A percentile compares a stretch with the other conserved stretches of the same genome.
Conservation (phyloP, 2,329 filamentous ascomycete species). For the Fusarium beomiforme region DNA sequence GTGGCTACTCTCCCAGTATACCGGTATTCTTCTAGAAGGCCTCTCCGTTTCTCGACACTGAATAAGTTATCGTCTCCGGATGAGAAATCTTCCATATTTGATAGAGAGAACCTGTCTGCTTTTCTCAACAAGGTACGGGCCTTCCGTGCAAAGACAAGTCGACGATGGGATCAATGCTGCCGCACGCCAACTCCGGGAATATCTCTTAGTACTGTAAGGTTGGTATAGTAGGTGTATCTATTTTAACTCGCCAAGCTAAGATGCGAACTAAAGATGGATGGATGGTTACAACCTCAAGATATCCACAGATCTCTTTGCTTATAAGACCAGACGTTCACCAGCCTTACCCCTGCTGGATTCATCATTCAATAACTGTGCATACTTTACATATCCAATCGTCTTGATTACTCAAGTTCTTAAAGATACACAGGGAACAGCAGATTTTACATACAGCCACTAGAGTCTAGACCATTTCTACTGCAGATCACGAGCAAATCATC, state of each 20-base stretch:
- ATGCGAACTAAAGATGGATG: conserved; percentile 10
- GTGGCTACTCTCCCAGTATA: conserved; percentile 13
- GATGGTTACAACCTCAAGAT: conserved; percentile 24
- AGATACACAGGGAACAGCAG: not conserved
- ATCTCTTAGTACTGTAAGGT: conserved; percentile 3
- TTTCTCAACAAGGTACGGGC: conserved; percentile 9
- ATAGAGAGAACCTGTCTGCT: not conserved
- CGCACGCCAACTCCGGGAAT: conserved; percentile 21
- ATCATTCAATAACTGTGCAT: not conserved
- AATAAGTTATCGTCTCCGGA: not conserved
- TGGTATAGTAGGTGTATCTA: conserved; percentile 18
- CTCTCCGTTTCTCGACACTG: conserved; percentile 22
- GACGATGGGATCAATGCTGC: conserved; percentile 4
- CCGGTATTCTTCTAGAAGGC: conserved; percentile 30
- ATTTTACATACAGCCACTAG: conserved; percentile 27
- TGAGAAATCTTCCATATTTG: conserved; percentile 20
- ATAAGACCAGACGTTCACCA: conserved; percentile 17
- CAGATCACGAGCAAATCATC: conserved; percentile 12
- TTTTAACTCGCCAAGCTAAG: conserved; percentile 30
- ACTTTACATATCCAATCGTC: not conserved
- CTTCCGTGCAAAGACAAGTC: conserved; percentile 5
- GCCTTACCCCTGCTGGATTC: conserved; percentile 2
- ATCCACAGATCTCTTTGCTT: not conserved
- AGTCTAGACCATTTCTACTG: conserved; percentile 28
- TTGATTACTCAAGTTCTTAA: not conserved